Conservation (phyloP, 805 yeast species). For the Barnettozyma sp. region DNA sequence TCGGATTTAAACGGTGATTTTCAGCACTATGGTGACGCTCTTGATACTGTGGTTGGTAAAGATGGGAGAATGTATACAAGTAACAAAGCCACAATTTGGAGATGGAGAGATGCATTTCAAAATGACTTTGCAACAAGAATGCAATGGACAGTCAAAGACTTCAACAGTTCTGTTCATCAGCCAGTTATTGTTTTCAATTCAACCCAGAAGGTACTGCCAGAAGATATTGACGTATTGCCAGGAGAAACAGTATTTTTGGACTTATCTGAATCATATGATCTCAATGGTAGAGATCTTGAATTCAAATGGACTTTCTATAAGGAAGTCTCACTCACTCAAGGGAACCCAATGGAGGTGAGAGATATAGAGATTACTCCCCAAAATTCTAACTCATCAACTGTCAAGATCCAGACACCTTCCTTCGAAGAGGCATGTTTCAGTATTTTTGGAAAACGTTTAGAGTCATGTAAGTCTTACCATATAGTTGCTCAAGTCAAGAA, state of each 20-base stretch:
- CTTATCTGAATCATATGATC: slow-evolving; percentile 23
- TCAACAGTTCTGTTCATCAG: slow-evolving; percentile 22
- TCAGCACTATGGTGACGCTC: slow-evolving; percentile 22
- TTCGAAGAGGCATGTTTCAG: slow-evolving; percentile 10
- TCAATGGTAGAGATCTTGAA: slow-evolving; percentile 15
- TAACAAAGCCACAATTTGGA: slow-evolving; percentile 29
- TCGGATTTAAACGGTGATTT: slow-evolving; percentile 19
- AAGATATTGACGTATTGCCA: slow-evolving; percentile 11
- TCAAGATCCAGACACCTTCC: slow-evolving; percentile 12
- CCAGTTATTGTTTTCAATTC: slow-evolving; percentile 25
- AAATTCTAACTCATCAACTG: slow-evolving; percentile 12
- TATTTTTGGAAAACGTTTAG: slow-evolving; percentile 8
- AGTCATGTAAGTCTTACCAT: slow-evolving; percentile 20
- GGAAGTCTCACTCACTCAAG: slow-evolving; percentile 20
- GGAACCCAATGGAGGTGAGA: slow-evolving; percentile 19
- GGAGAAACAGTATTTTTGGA: slow-evolving; percentile 19
- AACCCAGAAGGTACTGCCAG: slow-evolving; percentile 19
- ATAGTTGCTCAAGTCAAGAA: slow-evolving; percentile 20
- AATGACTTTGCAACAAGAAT: slow-evolving; percentile 28
- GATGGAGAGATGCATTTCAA: slow-evolving; percentile 29
- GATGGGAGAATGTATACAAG: slow-evolving; percentile 18
- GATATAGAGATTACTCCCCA: slow-evolving; percentile 10
- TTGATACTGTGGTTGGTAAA: slow-evolving; percentile 22
- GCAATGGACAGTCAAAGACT: slow-evolving; percentile 28
- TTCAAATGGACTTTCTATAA: slow-evolving; percentile 27